phyloP scores from a whole-genome alignment of 1,139 yeast genomes.

The Taphrina pruni region DNA sequence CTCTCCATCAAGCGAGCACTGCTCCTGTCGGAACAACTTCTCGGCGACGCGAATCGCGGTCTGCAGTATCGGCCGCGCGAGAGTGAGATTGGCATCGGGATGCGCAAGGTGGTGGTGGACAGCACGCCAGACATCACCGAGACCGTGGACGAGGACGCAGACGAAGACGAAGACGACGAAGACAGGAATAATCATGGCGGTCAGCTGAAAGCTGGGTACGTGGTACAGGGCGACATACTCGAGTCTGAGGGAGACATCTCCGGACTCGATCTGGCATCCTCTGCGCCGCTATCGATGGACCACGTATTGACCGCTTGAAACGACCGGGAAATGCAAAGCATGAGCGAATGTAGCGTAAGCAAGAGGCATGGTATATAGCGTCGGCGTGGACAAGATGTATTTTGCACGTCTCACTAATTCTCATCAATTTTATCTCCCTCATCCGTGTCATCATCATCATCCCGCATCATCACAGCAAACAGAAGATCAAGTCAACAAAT shows the following conservation, averaged over 20 bases:
- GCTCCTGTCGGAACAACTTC: conserved; percentile 29
- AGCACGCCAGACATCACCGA: conserved; percentile 9
- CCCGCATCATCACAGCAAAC: too few relatives aligned
- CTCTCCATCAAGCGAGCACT: conserved; percentile 26
- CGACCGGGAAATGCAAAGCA: too few relatives aligned
- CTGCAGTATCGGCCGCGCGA: conserved; percentile 32
- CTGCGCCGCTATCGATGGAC: too few relatives aligned
- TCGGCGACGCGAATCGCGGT: conserved; percentile 25
- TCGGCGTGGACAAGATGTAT: conserved; percentile 6
- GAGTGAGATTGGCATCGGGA: conserved; percentile 31
- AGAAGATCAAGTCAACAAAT: too few relatives aligned
- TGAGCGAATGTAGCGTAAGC: conserved; percentile 4
- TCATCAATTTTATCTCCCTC: background rate
- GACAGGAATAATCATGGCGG: background rate
- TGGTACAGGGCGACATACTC: conserved; percentile 4
- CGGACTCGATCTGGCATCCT: background rate
- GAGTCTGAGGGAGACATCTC: conserved; percentile 1
- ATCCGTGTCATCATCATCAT: background rate
- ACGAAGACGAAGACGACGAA: too few relatives aligned
- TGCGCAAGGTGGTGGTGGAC: conserved; percentile 22
- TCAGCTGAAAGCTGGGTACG: background rate
- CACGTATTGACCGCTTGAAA: too few relatives aligned
- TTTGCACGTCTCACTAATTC: background rate
- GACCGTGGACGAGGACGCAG: conserved; percentile 4
- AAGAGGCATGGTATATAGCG: background rate